A percentile compares a stretch with the other conserved stretches of the same genome.
Evolutionary conservation across 495 filamentous ascomycete genomes (phyloP).

Genomic region (Xylaria grammica): DNA sequence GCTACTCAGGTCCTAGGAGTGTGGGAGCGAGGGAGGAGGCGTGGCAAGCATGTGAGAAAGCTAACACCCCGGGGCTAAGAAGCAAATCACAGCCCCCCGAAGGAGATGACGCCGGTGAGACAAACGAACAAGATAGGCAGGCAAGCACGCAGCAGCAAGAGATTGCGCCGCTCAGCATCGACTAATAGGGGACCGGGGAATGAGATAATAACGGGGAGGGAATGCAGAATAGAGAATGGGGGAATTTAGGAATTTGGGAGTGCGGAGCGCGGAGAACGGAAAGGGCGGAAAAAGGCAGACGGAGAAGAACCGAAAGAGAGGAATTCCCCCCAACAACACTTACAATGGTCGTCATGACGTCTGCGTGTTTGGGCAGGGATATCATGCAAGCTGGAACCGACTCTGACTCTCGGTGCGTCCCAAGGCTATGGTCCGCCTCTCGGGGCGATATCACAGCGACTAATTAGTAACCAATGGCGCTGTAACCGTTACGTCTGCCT

Average conservation of each 20-base stretch:
- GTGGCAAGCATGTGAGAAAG: slow-evolving; percentile 14
- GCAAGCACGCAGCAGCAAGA: slow-evolving; percentile 4
- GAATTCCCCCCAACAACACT: not conserved
- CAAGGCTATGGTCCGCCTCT: slow-evolving; percentile 5
- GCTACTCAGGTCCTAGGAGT: not conserved
- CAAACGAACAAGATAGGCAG: slow-evolving; percentile 13
- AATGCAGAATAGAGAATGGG: not conserved
- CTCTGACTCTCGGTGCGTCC: not conserved
- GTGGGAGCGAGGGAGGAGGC: not conserved
- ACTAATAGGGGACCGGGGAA: not conserved
- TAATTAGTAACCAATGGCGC: slow-evolving; percentile 9
- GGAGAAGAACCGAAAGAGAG: not conserved
- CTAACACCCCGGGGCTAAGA: not conserved
- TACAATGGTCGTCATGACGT: slow-evolving; percentile 21
- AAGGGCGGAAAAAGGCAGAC: not conserved
- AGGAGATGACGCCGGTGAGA: slow-evolving; percentile 17
- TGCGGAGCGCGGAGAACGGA: not conserved
- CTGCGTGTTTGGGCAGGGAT: slow-evolving; percentile 18
- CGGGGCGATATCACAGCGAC: not conserved
- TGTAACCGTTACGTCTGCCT: slow-evolving; percentile 1
- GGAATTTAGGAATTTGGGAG: no score
- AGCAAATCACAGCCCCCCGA: slow-evolving; percentile 19
- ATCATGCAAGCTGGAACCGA: slow-evolving; percentile 6
- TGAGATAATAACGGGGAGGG: not conserved
- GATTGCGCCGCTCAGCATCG: slow-evolving; percentile 4